Evolutionary conservation across 2,329 filamentous ascomycete species (phyloP).

Genomic region (Talaromyces rugulosus): DNA sequence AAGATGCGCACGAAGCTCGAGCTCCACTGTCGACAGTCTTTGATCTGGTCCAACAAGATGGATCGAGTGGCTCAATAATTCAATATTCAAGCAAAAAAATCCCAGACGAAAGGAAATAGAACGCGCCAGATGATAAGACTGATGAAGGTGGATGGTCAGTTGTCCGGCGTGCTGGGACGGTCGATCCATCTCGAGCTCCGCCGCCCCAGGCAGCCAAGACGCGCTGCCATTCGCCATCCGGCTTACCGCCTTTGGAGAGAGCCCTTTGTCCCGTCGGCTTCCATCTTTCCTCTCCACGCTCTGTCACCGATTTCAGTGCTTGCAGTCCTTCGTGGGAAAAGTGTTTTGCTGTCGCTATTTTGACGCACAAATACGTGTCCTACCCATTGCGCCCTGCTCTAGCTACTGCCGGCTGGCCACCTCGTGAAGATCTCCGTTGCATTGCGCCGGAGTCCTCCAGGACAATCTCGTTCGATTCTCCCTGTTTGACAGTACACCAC

Average conservation of each 20-base stretch:
- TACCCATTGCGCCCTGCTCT: neutral
- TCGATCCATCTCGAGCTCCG: slow-evolving; percentile 10
- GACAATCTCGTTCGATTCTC: neutral
- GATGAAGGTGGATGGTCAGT: slow-evolving; percentile 2
- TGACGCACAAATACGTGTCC: neutral
- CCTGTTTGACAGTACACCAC: neutral
- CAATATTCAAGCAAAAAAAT: neutral
- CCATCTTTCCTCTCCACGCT: neutral
- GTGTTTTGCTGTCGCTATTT: neutral
- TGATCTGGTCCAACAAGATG: neutral
- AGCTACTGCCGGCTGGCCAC: neutral
- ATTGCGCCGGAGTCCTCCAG: neutral
- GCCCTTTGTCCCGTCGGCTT: neutral
- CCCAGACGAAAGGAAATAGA: neutral
- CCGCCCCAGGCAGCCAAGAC: neutral
- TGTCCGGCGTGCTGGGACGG: neutral
- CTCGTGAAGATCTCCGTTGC: neutral
- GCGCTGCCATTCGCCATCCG: slow-evolving; percentile 6
- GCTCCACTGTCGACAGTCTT: slow-evolving; percentile 1
- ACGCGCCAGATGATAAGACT: neutral
- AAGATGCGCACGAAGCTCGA: slow-evolving; percentile 8
- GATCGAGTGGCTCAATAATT: neutral
- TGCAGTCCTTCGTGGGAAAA: neutral
- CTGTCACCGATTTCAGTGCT: neutral
- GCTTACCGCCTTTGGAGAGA: slow-evolving; percentile 12